Evolutionary conservation across 345 rosid genomes (phyloP).

Genomic region (Cardiospermum halicacabum): DNA sequence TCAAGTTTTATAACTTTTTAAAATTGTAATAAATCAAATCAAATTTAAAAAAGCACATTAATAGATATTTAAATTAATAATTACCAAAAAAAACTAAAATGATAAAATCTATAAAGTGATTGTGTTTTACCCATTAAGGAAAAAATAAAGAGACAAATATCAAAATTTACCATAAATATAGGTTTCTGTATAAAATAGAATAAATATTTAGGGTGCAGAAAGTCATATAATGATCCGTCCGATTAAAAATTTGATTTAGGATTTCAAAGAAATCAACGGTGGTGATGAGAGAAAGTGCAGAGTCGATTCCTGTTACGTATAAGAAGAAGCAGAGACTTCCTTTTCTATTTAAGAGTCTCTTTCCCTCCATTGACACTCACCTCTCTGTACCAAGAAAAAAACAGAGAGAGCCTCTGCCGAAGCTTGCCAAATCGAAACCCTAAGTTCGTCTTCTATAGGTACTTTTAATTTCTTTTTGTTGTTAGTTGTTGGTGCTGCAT

Average conservation of each 20-base stretch:
- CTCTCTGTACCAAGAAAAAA: not conserved
- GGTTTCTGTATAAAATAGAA: no score
- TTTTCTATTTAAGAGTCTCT: not conserved
- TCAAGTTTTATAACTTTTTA: no score
- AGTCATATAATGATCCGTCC: no score
- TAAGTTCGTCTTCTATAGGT: not conserved
- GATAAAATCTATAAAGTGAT: not conserved
- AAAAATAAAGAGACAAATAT: not conserved
- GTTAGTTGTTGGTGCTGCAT: no score
- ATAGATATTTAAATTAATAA: not conserved
- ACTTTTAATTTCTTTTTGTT: not conserved
- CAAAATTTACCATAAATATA: not conserved
- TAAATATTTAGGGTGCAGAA: no score
- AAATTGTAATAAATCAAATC: no score
- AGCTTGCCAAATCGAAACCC: not conserved
- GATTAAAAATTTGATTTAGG: not conserved
- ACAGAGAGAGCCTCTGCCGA: not conserved
- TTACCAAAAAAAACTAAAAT: not conserved
- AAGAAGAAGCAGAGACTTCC: not conserved
- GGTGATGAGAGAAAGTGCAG: not conserved
- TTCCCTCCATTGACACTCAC: constrained; percentile 12
- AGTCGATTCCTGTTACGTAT: not conserved
- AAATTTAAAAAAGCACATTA: no score
- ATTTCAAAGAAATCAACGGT: not conserved
- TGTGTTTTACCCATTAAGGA: not conserved